Conservation (phyloP, 2,329 filamentous ascomycete genomes). For the Cercospora sp. region DNA sequence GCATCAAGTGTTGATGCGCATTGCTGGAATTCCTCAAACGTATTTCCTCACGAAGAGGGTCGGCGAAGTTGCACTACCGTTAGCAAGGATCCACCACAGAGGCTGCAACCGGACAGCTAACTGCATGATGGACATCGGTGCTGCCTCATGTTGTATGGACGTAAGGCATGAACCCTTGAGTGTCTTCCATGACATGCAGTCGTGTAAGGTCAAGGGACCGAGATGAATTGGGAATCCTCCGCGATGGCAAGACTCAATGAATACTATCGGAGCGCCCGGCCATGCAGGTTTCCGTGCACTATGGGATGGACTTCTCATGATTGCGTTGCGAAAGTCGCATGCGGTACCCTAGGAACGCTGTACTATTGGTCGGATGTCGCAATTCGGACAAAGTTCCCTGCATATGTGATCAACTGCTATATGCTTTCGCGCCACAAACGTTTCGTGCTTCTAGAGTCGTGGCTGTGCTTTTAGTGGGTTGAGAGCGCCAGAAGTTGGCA, state of each 20-base stretch:
- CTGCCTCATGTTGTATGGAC: neutral
- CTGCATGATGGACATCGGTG: neutral
- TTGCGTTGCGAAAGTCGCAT: neutral
- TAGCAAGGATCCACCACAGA: neutral
- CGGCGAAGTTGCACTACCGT: neutral
- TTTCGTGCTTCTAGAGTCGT: neutral
- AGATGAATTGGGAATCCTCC: neutral
- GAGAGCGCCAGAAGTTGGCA: neutral
- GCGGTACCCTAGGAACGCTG: neutral
- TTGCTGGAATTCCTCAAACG: neutral
- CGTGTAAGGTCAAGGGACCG: neutral
- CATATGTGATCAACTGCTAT: neutral
- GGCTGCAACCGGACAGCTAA: neutral
- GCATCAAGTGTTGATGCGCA: neutral
- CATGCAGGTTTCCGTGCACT: slow-evolving; percentile 9
- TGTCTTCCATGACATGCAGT: neutral
- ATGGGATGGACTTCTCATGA: neutral
- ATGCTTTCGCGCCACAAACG: neutral
- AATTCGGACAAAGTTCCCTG: slow-evolving; percentile 12
- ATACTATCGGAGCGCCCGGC: slow-evolving; percentile 14
- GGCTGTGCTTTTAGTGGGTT: neutral
- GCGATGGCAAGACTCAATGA: neutral
- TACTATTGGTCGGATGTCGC: slow-evolving; percentile 23
- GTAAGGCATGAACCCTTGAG: neutral
- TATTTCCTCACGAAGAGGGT: neutral